Conservation (phyloP, 2,329 filamentous ascomycete species). For the Alternaria arbusti region DNA sequence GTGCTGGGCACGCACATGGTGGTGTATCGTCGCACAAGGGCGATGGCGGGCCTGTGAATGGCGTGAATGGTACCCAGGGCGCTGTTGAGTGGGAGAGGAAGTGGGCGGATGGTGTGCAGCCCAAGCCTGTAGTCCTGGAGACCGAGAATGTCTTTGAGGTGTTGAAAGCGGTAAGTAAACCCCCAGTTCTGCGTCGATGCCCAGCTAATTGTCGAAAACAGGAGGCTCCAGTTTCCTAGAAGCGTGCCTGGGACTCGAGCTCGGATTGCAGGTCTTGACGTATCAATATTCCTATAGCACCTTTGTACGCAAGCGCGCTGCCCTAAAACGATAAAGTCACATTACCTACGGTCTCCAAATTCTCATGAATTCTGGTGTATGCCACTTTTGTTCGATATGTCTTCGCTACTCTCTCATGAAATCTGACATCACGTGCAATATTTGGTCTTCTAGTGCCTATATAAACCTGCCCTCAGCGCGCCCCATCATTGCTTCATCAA, state of each 20-base stretch:
- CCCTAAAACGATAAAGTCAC: background rate
- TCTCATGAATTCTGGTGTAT: accelerated
- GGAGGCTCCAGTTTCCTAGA: slow-evolving; percentile 9
- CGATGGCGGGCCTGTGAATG: slow-evolving; percentile 8
- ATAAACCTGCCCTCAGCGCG: no score
- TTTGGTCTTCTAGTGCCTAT: background rate
- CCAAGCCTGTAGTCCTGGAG: slow-evolving; percentile 1
- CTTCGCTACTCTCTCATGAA: accelerated
- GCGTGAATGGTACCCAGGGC: slow-evolving; percentile 6
- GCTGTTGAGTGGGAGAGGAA: slow-evolving; percentile 20
- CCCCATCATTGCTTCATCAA: no score
- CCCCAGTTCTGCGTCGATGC: no score
- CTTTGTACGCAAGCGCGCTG: background rate
- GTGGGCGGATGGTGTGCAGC: slow-evolving; percentile 15
- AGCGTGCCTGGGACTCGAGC: background rate
- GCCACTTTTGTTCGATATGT: background rate
- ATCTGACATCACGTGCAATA: background rate
- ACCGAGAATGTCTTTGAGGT: slow-evolving; percentile 11
- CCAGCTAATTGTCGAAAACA: no score
- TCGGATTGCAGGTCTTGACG: background rate
- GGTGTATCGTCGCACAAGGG: background rate
- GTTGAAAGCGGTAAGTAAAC: slow-evolving; percentile 13
- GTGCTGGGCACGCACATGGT: slow-evolving; percentile 1
- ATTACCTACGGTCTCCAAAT: accelerated
- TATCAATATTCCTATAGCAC: background rate